Conservation (phyloP, 2,329 filamentous ascomycete species). For the Microdochium trichocladiopsis region DNA sequence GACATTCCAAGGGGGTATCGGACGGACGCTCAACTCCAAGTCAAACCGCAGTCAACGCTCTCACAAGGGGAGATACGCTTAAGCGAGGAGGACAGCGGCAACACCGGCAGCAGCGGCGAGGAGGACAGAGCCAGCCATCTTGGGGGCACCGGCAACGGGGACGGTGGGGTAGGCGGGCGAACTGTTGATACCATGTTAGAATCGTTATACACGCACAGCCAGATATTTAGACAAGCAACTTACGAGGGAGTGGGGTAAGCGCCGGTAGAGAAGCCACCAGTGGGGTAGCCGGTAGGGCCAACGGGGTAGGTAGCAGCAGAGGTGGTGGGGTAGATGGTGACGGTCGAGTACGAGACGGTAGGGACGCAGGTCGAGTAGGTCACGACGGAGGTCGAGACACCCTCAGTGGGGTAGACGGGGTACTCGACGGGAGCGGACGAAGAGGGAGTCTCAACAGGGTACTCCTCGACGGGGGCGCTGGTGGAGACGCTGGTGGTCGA, state of each 20-base stretch:
- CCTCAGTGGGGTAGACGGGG: not conserved
- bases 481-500: constrained; percentile 12
- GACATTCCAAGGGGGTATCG: not conserved
- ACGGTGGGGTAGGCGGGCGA: constrained; percentile 25
- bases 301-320: constrained; percentile 31
- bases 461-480: constrained; percentile 3
- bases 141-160: constrained; percentile 42
- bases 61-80: constrained; percentile 24
- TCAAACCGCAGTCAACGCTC: not conserved
- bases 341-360: constrained; percentile 27
- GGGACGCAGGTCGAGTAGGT: constrained; percentile 2
- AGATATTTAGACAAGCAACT: too few relatives aligned
- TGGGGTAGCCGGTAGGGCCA: constrained; percentile 30
- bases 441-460: constrained; percentile 2
- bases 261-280: constrained; percentile 15
- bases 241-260: not conserved
- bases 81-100: constrained; percentile 46
- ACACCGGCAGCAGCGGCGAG: constrained; percentile 49
- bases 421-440: not conserved
- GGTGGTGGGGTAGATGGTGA: constrained; percentile 38
- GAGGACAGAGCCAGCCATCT: constrained; percentile 44
- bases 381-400: not conserved
- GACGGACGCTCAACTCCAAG: not conserved
- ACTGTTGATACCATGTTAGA: constrained; percentile 12
- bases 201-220: too few relatives aligned